Evolutionary conservation across 2,329 filamentous ascomycete genomes (phyloP).

Genomic region (Chaetomiaceae sp.): DNA sequence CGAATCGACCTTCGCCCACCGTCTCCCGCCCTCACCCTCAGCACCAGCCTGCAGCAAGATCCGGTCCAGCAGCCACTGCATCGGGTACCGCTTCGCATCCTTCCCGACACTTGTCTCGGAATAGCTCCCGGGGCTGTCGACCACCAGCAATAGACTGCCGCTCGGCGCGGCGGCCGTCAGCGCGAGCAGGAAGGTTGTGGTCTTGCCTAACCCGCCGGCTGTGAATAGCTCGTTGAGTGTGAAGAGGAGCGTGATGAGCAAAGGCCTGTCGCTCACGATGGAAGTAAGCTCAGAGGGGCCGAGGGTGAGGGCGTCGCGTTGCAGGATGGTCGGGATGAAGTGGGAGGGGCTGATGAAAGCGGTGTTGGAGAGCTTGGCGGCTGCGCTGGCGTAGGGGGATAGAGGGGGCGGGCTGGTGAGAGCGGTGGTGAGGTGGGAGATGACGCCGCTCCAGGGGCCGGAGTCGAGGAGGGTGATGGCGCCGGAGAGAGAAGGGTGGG

Average conservation of each 20-base stretch:
- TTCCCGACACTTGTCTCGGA: slow-evolving; percentile 69
- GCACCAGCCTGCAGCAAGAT: slow-evolving; percentile 53
- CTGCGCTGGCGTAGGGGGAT: slow-evolving; percentile 48
- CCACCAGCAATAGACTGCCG: slow-evolving; percentile 69
- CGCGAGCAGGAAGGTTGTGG: slow-evolving; percentile 67
- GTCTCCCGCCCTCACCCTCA: slow-evolving; percentile 16
- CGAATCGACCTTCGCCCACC: slow-evolving; percentile 69
- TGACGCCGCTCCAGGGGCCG: slow-evolving; percentile 66
- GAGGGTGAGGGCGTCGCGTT: slow-evolving; percentile 45
- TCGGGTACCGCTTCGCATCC: slow-evolving; percentile 67
- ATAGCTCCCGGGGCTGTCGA: slow-evolving; percentile 92
- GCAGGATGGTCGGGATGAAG: slow-evolving; percentile 38
- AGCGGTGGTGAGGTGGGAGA: slow-evolving; percentile 49
- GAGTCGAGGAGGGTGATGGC: slow-evolving; percentile 68
- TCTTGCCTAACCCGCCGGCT: slow-evolving; percentile 61
- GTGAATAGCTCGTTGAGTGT: slow-evolving; percentile 94
- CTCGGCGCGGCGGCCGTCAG: slow-evolving; percentile 53
- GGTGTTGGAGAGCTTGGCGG: slow-evolving; percentile 38
- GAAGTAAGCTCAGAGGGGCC: slow-evolving; percentile 29
- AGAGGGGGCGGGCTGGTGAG: slow-evolving; percentile 47
- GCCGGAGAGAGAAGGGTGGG: slow-evolving; percentile 21
- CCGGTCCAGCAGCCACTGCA: slow-evolving; percentile 88
- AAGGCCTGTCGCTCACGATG: slow-evolving; percentile 30
- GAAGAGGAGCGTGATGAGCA: slow-evolving; percentile 79
- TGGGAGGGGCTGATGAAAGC: slow-evolving; percentile 37